These are phyloP conservation scores for Actinomortierella wolfii DNA, from an alignment of 371 early-diverging fungal genomes.

Conservation along the genomic window DNA sequence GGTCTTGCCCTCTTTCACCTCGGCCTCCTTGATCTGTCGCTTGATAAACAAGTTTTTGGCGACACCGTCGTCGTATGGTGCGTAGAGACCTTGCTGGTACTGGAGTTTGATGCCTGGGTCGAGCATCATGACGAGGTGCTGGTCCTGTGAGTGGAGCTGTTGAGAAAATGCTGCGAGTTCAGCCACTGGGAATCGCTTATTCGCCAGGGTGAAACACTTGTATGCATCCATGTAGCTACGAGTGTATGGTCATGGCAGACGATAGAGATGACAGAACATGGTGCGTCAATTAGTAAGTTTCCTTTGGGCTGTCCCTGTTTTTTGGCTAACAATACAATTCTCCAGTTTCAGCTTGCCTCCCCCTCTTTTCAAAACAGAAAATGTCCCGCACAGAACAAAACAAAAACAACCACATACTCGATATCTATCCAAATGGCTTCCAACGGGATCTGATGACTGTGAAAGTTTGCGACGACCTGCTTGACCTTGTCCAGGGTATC, in stretches of 20 bases:
- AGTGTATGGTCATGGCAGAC: neutral
- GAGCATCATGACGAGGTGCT: slow-evolving; percentile 55
- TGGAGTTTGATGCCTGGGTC: slow-evolving; percentile 57
- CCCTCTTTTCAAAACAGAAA: too few species aligned
- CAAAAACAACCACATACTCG: slow-evolving; percentile 34
- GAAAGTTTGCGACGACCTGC: slow-evolving; percentile 55
- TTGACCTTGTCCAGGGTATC: slow-evolving; percentile 56
- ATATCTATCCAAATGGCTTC: slow-evolving; percentile 77
- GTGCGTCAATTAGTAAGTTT: too few species aligned
- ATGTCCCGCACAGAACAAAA: too few species aligned
- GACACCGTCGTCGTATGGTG: slow-evolving; percentile 49
- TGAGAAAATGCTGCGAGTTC: slow-evolving; percentile 30
- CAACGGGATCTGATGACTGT: slow-evolving; percentile 60
- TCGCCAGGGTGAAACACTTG: slow-evolving; percentile 56
- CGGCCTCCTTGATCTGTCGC: slow-evolving; percentile 11
- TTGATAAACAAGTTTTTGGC: slow-evolving; percentile 54
- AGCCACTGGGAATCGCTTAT: slow-evolving; percentile 48
- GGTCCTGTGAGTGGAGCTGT: slow-evolving; percentile 48
- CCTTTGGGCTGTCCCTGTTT: too few species aligned
- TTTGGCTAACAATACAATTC: too few species aligned
- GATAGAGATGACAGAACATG: too few species aligned
- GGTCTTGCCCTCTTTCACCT: slow-evolving; percentile 37
- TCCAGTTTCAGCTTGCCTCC: too few species aligned
- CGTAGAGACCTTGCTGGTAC: slow-evolving; percentile 37
- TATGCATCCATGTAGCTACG: slow-evolving; percentile 55